These are phyloP conservation scores for Penicillium brevicompactum DNA, from an alignment of 2,329 filamentous ascomycete genomes.

Conservation along the genomic window DNA sequence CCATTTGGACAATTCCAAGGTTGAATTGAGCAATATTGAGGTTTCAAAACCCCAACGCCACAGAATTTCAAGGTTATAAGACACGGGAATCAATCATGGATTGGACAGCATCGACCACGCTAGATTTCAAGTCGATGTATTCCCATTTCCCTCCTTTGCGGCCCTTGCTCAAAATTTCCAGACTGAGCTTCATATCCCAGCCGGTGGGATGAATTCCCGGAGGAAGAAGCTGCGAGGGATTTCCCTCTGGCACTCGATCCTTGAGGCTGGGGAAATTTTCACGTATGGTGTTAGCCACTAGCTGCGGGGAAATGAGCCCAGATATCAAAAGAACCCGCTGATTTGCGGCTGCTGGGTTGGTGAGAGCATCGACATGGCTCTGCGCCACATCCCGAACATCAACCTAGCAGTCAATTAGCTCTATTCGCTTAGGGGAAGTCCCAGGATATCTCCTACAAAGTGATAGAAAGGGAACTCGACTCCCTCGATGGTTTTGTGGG, in stretches of 20 bases:
- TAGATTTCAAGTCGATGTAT: conserved; percentile 30
- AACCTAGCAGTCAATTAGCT: neutral
- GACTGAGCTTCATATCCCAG: conserved; percentile 20
- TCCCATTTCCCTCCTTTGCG: conserved; percentile 22
- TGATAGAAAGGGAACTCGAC: conserved; percentile 18
- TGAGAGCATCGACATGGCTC: conserved; percentile 12
- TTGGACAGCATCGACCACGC: conserved; percentile 27
- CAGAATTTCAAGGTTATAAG: too few species aligned
- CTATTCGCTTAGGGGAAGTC: too few species aligned
- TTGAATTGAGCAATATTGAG: too few species aligned
- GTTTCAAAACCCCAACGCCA: too few species aligned
- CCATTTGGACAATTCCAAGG: too few species aligned
- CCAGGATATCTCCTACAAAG: neutral
- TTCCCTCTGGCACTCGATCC: conserved; percentile 51
- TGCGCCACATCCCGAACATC: conserved; percentile 15
- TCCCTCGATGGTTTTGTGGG: conserved; percentile 16
- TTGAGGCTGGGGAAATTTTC: conserved; percentile 55
- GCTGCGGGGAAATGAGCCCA: conserved; percentile 51
- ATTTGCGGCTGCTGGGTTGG: conserved; percentile 4
- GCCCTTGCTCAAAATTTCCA: conserved; percentile 16
- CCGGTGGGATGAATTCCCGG: conserved; percentile 22
- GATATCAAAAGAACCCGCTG: conserved; percentile 54
- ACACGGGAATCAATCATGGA: conserved; percentile 16
- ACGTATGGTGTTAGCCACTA: conserved; percentile 49
- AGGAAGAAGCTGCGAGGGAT: conserved; percentile 28